A percentile compares a stretch with the other conserved stretches of the same genome.
Evolutionary conservation across 176 grass and related monocot genomes (phyloP).

Genomic region (Eragrostis nindensis): DNA sequence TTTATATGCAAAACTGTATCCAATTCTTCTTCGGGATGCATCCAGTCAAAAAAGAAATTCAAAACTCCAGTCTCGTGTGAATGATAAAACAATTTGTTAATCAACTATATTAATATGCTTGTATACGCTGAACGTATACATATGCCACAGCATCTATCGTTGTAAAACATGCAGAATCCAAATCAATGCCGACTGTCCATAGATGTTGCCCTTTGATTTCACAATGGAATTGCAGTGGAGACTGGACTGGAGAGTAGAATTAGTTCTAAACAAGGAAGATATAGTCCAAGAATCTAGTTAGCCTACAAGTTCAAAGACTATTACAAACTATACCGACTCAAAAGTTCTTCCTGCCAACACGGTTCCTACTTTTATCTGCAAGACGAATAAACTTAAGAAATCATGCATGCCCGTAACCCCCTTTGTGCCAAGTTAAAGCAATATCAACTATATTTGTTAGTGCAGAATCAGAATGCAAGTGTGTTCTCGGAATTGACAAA

Average conservation of each 20-base stretch:
- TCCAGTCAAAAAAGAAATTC: constrained; percentile 80
- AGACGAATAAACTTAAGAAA: constrained; percentile 42
- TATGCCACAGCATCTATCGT: constrained; percentile 41
- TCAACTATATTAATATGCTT: constrained; percentile 28
- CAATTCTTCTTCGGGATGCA: constrained; percentile 83
- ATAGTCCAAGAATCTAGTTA: constrained; percentile 41
- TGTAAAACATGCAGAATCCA: constrained; percentile 44
- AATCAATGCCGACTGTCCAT: constrained; percentile 36
- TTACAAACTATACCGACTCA: constrained; percentile 38
- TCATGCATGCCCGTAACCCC: constrained; percentile 19
- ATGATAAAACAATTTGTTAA: constrained; percentile 53
- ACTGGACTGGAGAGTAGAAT: constrained; percentile 37
- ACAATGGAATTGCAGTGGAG: constrained; percentile 31
- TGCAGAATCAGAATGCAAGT: constrained; percentile 74
- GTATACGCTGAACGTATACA: constrained; percentile 36
- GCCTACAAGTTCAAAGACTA: constrained; percentile 25
- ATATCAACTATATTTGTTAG: constrained; percentile 56
- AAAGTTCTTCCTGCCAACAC: constrained; percentile 65
- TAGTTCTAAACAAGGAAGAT: constrained; percentile 42
- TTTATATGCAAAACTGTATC: constrained; percentile 53
- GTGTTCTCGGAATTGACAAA: constrained; percentile 58
- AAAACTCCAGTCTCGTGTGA: constrained; percentile 37
- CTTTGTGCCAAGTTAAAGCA: constrained; percentile 58
- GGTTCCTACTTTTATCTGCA: constrained; percentile 58
- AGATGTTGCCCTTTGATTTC: constrained; percentile 35